Evolutionary conservation across 2,329 filamentous ascomycete species (phyloP).

Genomic region (Cordyceps fumosorosea): DNA sequence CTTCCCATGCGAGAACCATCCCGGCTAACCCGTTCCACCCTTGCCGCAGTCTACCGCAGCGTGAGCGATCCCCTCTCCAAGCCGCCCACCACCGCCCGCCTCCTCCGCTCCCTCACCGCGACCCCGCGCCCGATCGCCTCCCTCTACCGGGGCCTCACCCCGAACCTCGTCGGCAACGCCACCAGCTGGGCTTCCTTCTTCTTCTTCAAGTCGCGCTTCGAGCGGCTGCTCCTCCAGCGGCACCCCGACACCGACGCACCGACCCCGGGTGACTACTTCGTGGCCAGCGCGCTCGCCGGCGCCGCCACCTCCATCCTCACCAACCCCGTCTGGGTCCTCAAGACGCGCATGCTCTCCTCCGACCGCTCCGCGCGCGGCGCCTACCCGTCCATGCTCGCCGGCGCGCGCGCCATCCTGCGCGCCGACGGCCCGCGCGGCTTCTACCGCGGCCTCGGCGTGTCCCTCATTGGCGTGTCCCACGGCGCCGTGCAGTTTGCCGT

Average conservation of each 20-base stretch:
- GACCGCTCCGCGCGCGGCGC: slow-evolving; percentile 68
- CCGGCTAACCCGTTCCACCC: background rate
- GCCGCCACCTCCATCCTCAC: slow-evolving; percentile 74
- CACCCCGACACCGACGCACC: slow-evolving; percentile 5
- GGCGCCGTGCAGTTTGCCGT: slow-evolving; percentile 94
- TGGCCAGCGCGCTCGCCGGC: slow-evolving; percentile 65
- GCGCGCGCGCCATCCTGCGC: slow-evolving; percentile 57
- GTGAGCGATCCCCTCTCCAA: slow-evolving; percentile 28
- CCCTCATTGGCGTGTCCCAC: slow-evolving; percentile 80
- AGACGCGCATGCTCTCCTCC: slow-evolving; percentile 92
- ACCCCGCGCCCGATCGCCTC: slow-evolving; percentile 55
- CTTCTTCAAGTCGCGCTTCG: slow-evolving; percentile 58
- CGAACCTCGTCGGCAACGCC: slow-evolving; percentile 87
- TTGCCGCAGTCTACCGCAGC: slow-evolving; percentile 43
- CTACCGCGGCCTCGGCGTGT: slow-evolving; percentile 79
- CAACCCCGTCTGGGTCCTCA: slow-evolving; percentile 97
- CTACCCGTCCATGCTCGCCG: slow-evolving; percentile 71
- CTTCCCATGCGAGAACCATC: background rate
- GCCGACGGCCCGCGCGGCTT: slow-evolving; percentile 74
- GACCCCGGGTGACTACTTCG: slow-evolving; percentile 67
- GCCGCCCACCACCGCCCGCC: slow-evolving; percentile 41
- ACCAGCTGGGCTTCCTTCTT: slow-evolving; percentile 92
- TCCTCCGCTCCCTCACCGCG: slow-evolving; percentile 43
- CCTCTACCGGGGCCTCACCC: slow-evolving; percentile 82
- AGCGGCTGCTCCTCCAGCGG: slow-evolving; percentile 34